These are phyloP conservation scores for Ashbya aceris DNA, from an alignment of 1,139 yeast species.

Conservation along the genomic window DNA sequence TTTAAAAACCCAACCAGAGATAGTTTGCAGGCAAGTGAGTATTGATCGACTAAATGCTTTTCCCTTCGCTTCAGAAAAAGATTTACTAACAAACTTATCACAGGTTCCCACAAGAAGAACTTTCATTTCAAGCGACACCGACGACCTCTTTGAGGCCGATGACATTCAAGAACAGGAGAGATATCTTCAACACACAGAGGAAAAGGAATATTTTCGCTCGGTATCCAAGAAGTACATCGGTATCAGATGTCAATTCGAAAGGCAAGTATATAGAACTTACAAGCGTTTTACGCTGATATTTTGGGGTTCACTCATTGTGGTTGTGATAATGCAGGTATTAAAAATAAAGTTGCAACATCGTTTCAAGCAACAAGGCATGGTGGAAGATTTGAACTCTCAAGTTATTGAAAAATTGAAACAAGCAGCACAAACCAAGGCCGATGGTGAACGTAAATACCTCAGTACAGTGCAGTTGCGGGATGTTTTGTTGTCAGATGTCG, in stretches of 20 bases:
- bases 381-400: slow-evolving; percentile 28
- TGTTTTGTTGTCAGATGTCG: slow-evolving; percentile 40
- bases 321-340: slow-evolving; percentile 22
- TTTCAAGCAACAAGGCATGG: slow-evolving; percentile 33
- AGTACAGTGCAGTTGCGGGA: slow-evolving; percentile 77
- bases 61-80: neutral
- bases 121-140: slow-evolving; percentile 22
- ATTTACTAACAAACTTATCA: slow-evolving; percentile 22
- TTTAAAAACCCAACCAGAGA: slow-evolving; percentile 63
- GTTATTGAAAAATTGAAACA: slow-evolving; percentile 40
- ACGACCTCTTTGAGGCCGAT: slow-evolving; percentile 26
- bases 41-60: slow-evolving; percentile 9
- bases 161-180: slow-evolving; percentile 32
- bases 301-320: slow-evolving; percentile 23
- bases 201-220: slow-evolving; percentile 54
- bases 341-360: slow-evolving; percentile 34
- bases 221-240: slow-evolving; percentile 60
- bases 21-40: slow-evolving; percentile 77
- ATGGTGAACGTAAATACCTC: slow-evolving; percentile 34
- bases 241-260: slow-evolving; percentile 50
- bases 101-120: slow-evolving; percentile 29
- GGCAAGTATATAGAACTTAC: slow-evolving; percentile 43
- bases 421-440: slow-evolving; percentile 24
- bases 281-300: slow-evolving; percentile 36
- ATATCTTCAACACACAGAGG: slow-evolving; percentile 28